Base-by-base conservation (phyloP, 768 basidiomycete genomes). In the Porpolomopsis calyptriformis region DNA sequence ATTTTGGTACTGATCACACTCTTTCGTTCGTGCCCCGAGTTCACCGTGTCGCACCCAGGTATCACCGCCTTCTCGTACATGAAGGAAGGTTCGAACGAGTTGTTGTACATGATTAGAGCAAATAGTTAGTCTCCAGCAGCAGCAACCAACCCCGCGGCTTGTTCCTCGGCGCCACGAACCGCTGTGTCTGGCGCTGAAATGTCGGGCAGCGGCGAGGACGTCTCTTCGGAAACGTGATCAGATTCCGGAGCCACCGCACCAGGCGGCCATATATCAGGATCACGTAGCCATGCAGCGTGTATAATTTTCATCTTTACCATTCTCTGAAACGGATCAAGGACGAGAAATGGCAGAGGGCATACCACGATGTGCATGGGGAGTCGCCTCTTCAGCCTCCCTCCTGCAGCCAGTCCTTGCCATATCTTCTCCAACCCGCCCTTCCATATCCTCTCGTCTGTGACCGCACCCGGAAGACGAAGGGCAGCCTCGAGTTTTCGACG, bases 1-100 rank as follows among this genome's bases (percentile, higher is more conserved):
- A 97, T 98, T 52, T 68, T 98, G 61, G 94, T 96, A 51, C 50
- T 81, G 22, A 41, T 49, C n/a, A 18, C 36, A 42, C 34, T 10
- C 16, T 27, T 18, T 35, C 45, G 48, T 56, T 47, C 46, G 44
- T 50, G 47, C 20, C 40, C 40, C 31, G 22, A 53, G 39, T 45
- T 49, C 49, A 23, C 29, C 14, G 16, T 18, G 23, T 46, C 18
- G 46, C 39, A 2, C 38, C 27, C 45, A 88, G 85, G 85, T 88
- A 37, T 88, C 85, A 4, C 85, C 85, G 40, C 85, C 85, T 39
- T 78, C 83, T 48, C 77, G 85, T 58, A 77, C 79, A 64, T 82
- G 64, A 70, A n/a, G n/a, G n/a, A n/a, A n/a, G n/a, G n/a, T n/a
- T n/a, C n/a, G n/a, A n/a, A n/a, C n/a, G n/a, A n/a, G n/a, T n/a